phyloP scores from a whole-genome alignment of 441 rosid genomes.

The Erodium moschatum region DNA sequence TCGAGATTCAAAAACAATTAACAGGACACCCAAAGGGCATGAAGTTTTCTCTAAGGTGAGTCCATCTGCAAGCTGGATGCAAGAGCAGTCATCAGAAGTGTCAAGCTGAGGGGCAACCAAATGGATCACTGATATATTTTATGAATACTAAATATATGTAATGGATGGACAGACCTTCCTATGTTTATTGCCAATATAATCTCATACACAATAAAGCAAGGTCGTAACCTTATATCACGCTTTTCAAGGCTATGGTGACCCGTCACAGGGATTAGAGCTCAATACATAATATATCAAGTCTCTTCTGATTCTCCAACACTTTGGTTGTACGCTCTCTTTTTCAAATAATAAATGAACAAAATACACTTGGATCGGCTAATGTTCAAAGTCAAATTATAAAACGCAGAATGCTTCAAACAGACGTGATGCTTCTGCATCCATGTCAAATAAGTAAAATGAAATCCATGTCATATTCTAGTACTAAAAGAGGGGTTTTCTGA shows the following conservation, averaged over 20 bases:
- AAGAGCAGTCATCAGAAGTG: conserved; percentile 15
- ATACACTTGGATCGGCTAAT: neutral
- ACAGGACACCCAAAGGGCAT: conserved; percentile 40
- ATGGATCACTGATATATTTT: too few species aligned
- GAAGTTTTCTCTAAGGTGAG: conserved; percentile 44
- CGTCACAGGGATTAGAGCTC: too few species aligned
- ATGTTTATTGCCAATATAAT: neutral
- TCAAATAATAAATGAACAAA: neutral
- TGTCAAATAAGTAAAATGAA: neutral
- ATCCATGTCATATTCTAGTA: neutral
- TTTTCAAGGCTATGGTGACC: too few species aligned
- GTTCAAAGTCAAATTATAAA: neutral
- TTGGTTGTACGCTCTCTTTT: neutral
- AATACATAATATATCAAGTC: too few species aligned
- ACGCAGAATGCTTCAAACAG: neutral
- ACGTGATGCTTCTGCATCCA: neutral
- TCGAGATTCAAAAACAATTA: conserved; percentile 43
- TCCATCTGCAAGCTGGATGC: conserved; percentile 40
- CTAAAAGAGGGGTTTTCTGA: conserved; percentile 19
- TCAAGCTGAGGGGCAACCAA: neutral
- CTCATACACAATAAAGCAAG: neutral
- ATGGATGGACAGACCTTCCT: neutral
- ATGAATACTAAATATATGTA: neutral
- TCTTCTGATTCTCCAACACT: neutral
- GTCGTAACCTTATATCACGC: neutral